These are phyloP conservation scores for Monocercomonoides exilis DNA, from an alignment of 78 protist genomes.

Conservation along the genomic window DNA sequence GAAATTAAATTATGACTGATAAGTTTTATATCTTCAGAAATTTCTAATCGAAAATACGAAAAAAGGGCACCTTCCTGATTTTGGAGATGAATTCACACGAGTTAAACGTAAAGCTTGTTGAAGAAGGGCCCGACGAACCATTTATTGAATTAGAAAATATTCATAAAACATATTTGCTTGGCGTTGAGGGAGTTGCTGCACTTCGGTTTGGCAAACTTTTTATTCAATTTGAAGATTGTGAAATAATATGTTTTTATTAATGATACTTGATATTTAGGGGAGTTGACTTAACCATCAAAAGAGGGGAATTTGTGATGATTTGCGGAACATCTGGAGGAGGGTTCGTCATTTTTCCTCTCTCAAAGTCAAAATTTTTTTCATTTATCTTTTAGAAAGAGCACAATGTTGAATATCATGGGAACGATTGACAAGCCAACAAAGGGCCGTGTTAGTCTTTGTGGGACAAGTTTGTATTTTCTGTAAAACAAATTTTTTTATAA, in stretches of 20 bases:
- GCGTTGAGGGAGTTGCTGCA: conserved; percentile 91
- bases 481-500: neutral
- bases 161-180: conserved; percentile 88
- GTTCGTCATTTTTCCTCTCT: neutral
- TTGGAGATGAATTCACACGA: no score
- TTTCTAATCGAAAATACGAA: no score
- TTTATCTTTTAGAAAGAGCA: conserved; percentile 51
- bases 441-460: conserved; percentile 64
- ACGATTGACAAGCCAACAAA: conserved; percentile 88
- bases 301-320: conserved; percentile 78
- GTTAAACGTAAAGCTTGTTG: neutral
- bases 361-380: no score
- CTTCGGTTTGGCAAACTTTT: conserved; percentile 35
- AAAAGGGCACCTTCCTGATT: no score
- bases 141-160: conserved; percentile 63
- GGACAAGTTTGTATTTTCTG: conserved; percentile 34
- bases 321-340: conserved; percentile 91
- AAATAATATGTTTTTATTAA: neutral
- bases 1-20: no score
- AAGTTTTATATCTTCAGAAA: no score
- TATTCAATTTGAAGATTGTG: neutral
- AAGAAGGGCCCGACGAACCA: conserved; percentile 13
- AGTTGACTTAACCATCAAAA: conserved; percentile 48
- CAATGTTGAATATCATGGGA: conserved; percentile 76
- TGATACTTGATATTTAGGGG: conserved; percentile 42